Base-by-base conservation (phyloP, 257 asterid species). In the Gentiana straminea region DNA sequence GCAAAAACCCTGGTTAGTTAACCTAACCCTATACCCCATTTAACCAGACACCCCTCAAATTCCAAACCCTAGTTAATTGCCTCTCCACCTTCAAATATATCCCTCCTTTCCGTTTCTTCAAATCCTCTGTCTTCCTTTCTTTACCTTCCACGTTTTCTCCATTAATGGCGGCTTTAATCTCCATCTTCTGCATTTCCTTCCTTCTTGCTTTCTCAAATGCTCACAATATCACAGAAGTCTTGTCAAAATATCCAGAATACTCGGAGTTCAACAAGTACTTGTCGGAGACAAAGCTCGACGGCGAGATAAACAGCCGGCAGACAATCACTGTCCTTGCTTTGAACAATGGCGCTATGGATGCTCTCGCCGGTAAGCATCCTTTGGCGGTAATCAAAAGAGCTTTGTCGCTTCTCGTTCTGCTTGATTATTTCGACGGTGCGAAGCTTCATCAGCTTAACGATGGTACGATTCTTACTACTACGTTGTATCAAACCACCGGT, bases 401-500 rank as follows among this genome's bases (percentile, higher is more conserved):
- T 15, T 75, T 91, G 4, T 72, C 95, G 44, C 85, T 91, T 2
- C 98, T 84, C 78, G 82, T 91, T 10, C 63, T 91, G 47, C 97
- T 91, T 47, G 98, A 91, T 54, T 91, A 87, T 81, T 91, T 72
- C 78, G 98, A 91, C 64, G 77, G 57, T 7, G 52, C 62, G 1
- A 91, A 91, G 59, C 98, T 91, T 60, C 98, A 91, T 73, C 79
- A 87, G 51, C 76, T 91, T 79, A 62, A 95, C 65, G 76, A 83
- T 4, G 97, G 97, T 35, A 79, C 97, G 0, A 86, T 82, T 0
- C 89, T 85, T 64, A 66, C 94, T 71, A 91, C 98, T 52, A 91
- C 98, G 0, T 81, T 91, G 59, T 87, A 81, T 68, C 98, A 91
- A 55, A 84, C 98, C 13, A 87, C 98, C 60, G 98, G 98, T 0